Evolutionary conservation across 345 rosid species (phyloP).

Genomic region (Boechera divaricarpa): DNA sequence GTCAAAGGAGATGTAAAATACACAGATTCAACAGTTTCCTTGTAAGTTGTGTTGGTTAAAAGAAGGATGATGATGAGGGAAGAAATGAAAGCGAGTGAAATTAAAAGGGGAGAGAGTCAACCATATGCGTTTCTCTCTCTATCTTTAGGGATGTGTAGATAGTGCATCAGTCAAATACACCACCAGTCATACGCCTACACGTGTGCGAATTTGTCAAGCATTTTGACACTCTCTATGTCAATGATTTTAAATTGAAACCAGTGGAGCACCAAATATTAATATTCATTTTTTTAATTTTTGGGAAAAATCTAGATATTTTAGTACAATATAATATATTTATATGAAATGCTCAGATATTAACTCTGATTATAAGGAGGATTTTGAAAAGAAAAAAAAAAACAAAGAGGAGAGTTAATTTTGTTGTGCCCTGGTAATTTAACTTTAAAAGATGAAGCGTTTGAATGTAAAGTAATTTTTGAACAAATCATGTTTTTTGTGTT

Average conservation of each 20-base stretch:
- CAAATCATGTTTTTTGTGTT: neutral
- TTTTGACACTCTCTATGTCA: constrained; percentile 41
- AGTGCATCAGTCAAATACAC: constrained; percentile 42
- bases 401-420: neutral
- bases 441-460: neutral
- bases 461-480: neutral
- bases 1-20: constrained; percentile 14
- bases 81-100: neutral
- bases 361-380: neutral
- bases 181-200: constrained; percentile 16
- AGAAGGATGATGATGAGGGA: neutral
- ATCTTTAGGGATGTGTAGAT: neutral
- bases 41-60: constrained; percentile 7
- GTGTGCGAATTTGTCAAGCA: neutral
- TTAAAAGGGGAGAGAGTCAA: constrained; percentile 35
- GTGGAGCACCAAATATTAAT: neutral
- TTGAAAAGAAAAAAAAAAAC: no score
- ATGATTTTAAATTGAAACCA: constrained; percentile 28
- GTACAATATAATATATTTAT: no score
- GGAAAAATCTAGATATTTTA: neutral
- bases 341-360: neutral
- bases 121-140: constrained; percentile 28
- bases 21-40: neutral
- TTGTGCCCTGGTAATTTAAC: neutral
- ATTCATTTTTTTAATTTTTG: neutral